Conservation (phyloP, 305 asterid species). For the Striga hermonthica region DNA sequence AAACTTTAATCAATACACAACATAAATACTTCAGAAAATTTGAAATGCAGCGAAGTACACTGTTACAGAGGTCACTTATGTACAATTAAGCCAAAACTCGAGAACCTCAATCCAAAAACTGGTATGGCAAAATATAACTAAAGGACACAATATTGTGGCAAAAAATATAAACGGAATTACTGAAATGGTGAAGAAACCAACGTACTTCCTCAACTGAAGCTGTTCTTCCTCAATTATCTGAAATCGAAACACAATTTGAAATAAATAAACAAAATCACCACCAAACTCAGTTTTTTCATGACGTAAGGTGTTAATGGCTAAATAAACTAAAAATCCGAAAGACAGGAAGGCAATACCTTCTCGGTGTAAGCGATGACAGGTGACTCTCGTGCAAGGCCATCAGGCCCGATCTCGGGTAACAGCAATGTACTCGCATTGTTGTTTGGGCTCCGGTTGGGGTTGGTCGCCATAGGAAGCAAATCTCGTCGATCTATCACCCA, state of each 20-base stretch:
- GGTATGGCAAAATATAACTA: slow-evolving; percentile 7
- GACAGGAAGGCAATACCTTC: slow-evolving; percentile 39
- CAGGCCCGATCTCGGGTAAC: slow-evolving; percentile 85
- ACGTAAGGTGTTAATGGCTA: neutral
- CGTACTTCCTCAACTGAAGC: slow-evolving; percentile 13
- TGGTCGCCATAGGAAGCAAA: slow-evolving; percentile 42
- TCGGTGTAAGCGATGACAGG: slow-evolving; percentile 88
- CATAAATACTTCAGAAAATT: neutral
- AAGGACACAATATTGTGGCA: neutral
- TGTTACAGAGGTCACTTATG: neutral
- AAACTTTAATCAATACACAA: neutral
- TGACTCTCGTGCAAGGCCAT: slow-evolving; percentile 73
- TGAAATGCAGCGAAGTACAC: neutral
- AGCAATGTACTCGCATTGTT: slow-evolving; percentile 38
- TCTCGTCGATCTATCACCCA: slow-evolving; percentile 33
- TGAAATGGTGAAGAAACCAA: neutral
- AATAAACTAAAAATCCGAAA: neutral
- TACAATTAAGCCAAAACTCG: neutral
- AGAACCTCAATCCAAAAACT: neutral
- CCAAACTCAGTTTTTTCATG: slow-evolving; percentile 1
- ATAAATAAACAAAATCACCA: neutral
- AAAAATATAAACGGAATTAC: slow-evolving; percentile 1
- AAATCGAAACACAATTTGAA: neutral
- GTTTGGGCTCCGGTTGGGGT: slow-evolving; percentile 34
- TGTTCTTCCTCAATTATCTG: slow-evolving; percentile 16